A percentile compares a stretch with the other conserved stretches of the same genome.
phyloP scores from a whole-genome alignment of 2,329 filamentous ascomycete species.

The Xylaria sp. region DNA sequence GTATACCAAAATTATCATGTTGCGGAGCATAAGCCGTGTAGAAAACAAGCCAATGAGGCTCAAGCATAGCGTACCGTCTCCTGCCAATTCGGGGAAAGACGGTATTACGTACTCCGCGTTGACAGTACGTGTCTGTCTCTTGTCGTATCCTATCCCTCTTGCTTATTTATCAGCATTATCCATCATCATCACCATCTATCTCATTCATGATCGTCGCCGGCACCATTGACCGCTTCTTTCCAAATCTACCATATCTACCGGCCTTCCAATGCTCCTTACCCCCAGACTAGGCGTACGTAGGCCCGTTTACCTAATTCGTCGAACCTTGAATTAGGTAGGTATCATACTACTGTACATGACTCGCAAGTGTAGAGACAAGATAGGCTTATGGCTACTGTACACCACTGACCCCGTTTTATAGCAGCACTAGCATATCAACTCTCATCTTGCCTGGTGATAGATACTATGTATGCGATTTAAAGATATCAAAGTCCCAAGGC shows the following conservation, averaged over 20 bases:
- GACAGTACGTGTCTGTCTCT: background rate
- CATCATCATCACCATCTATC: too few species aligned
- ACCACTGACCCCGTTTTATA: conserved; percentile 2
- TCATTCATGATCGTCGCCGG: background rate
- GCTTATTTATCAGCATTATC: too few species aligned
- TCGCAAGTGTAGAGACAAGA: conserved; percentile 11
- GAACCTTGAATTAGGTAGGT: too few species aligned
- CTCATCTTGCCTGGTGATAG: background rate
- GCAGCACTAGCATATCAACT: background rate
- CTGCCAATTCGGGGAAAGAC: conserved; percentile 2
- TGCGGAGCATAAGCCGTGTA: background rate
- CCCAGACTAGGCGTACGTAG: background rate
- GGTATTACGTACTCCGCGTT: conserved; percentile 21
- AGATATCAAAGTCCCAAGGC: background rate
- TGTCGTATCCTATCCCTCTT: background rate
- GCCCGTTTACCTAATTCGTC: background rate
- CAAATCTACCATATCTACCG: background rate
- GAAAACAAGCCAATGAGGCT: background rate
- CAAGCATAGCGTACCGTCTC: background rate
- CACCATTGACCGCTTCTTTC: background rate
- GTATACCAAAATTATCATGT: background rate
- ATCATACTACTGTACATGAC: conserved; percentile 10
- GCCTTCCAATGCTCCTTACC: background rate
- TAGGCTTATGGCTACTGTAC: conserved; percentile 13
- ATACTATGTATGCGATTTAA: conserved; percentile 7